These are phyloP conservation scores for Magnolia kwangsiensis DNA, from an alignment of 164 flowering plant genomes.

Conservation along the genomic window DNA sequence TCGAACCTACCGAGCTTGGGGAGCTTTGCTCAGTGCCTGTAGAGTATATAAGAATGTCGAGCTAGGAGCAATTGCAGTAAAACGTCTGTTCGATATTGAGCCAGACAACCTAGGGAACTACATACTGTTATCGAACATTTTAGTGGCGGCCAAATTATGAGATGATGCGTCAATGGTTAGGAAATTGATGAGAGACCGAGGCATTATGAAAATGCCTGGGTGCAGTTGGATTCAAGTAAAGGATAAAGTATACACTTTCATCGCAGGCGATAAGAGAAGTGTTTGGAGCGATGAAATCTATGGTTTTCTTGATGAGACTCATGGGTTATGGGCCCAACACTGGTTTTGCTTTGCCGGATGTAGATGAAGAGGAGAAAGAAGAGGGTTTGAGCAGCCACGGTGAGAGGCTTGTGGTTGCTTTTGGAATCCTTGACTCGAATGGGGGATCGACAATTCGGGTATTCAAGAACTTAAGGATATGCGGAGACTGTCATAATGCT, in stretches of 20 bases:
- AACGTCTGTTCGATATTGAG: constrained; percentile 48
- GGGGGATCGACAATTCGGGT: constrained; percentile 42
- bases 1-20: constrained; percentile 58
- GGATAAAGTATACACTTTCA: constrained; percentile 42
- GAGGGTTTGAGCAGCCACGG: constrained; percentile 51
- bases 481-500: constrained; percentile 57
- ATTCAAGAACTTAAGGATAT: constrained; percentile 56
- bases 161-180: constrained; percentile 48
- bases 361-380: constrained; percentile 49
- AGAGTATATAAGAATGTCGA: constrained; percentile 52
- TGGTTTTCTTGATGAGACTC: constrained; percentile 36
- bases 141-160: constrained; percentile 41
- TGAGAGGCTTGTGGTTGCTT: constrained; percentile 61
- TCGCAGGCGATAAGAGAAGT: constrained; percentile 42
- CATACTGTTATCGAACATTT: constrained; percentile 40
- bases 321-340: constrained; percentile 45
- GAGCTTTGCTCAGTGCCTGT: constrained; percentile 58
- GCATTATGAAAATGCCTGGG: constrained; percentile 49
- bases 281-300: constrained; percentile 31
- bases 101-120: constrained; percentile 64
- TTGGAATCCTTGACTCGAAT: constrained; percentile 43
- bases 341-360: constrained; percentile 55
- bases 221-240: constrained; percentile 60
- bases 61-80: constrained; percentile 46
- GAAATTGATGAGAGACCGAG: constrained; percentile 49